Evolutionary conservation across 2,329 filamentous ascomycete genomes (phyloP).

Genomic region (Lecanicillium sp.): DNA sequence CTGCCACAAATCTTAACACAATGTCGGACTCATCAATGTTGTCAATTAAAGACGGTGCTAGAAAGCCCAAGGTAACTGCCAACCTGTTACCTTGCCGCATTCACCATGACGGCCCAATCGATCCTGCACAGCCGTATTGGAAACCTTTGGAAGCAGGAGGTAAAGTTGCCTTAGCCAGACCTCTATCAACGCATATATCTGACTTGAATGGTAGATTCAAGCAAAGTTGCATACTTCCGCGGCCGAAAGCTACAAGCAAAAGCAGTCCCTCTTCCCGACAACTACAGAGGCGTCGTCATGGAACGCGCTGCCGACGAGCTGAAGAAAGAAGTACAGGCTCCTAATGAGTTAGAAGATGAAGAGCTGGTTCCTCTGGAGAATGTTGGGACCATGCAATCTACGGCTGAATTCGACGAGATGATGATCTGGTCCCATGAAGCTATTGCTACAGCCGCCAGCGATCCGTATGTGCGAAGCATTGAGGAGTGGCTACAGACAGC

Average conservation of each 20-base stretch:
- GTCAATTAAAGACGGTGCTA: conserved; percentile 21
- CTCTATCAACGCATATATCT: conserved; percentile 1
- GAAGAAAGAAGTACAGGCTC: conserved; percentile 27
- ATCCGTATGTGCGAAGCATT: conserved; percentile 66
- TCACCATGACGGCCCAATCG: conserved; percentile 66
- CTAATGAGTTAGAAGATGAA: conserved; percentile 22
- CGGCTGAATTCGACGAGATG: conserved; percentile 64
- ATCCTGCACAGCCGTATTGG: conserved; percentile 62
- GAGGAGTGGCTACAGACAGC: conserved; percentile 75
- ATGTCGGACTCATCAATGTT: conserved; percentile 36
- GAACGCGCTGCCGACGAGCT: conserved; percentile 29
- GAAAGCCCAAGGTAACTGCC: conserved; percentile 37
- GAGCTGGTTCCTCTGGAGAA: conserved; percentile 38
- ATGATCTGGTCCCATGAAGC: conserved; percentile 80
- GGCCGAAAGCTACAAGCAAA: conserved; percentile 71
- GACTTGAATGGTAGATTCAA: conserved; percentile 32
- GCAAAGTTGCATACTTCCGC: conserved; percentile 59
- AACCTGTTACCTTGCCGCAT: conserved; percentile 77
- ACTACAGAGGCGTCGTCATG: conserved; percentile 59
- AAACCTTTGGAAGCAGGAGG: conserved; percentile 41
- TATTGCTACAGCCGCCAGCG: conserved; percentile 49
- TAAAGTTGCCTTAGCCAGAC: conserved; percentile 18
- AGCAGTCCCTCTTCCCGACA: conserved; percentile 56
- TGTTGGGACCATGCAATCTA: conserved; percentile 50
- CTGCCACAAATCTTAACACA: conserved; percentile 2